A percentile compares a stretch with the other conserved stretches of the same genome.
Conservation (phyloP, 2,329 filamentous ascomycete species). For the Fusarium avenaceum region DNA sequence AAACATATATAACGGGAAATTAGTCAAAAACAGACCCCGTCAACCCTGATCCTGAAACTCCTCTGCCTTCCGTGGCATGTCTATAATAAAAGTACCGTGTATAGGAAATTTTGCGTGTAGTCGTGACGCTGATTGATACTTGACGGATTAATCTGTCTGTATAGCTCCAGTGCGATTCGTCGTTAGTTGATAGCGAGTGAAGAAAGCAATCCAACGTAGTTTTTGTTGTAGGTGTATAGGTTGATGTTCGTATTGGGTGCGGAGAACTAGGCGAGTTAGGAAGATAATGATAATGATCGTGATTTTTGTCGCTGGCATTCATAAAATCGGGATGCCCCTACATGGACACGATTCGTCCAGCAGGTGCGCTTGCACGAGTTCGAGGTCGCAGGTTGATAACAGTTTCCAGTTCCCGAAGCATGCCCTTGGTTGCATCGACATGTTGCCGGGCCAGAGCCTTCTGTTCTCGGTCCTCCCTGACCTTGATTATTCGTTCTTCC, state of each 20-base stretch:
- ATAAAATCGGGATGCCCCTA: conserved; percentile 48
- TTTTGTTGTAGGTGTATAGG: background rate
- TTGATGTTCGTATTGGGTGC: conserved; percentile 7
- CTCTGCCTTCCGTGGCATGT: conserved; percentile 30
- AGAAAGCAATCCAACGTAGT: conserved; percentile 8
- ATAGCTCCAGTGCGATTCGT: conserved; percentile 22
- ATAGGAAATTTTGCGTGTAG: conserved; percentile 39
- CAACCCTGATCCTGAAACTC: conserved; percentile 21
- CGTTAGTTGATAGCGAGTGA: conserved; percentile 32
- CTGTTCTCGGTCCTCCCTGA: conserved; percentile 86
- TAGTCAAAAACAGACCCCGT: conserved; percentile 16
- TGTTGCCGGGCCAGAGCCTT: conserved; percentile 80
- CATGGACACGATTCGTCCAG: conserved; percentile 60
- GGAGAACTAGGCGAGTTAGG: conserved; percentile 14
- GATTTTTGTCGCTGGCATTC: conserved; percentile 19
- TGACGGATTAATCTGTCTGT: conserved; percentile 34
- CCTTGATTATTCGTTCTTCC: conserved; percentile 88
- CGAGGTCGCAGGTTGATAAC: conserved; percentile 75
- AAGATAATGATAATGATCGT: conserved; percentile 23
- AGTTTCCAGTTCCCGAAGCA: conserved; percentile 93
- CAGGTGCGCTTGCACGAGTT: conserved; percentile 55
- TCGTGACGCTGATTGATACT: conserved; percentile 39
- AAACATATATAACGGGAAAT: conserved; percentile 2
- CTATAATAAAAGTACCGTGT: conserved; percentile 36
- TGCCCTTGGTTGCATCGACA: conserved; percentile 84